These are phyloP conservation scores for Populus hybrid DNA, from an alignment of 441 rosid species.

Conservation along the genomic window DNA sequence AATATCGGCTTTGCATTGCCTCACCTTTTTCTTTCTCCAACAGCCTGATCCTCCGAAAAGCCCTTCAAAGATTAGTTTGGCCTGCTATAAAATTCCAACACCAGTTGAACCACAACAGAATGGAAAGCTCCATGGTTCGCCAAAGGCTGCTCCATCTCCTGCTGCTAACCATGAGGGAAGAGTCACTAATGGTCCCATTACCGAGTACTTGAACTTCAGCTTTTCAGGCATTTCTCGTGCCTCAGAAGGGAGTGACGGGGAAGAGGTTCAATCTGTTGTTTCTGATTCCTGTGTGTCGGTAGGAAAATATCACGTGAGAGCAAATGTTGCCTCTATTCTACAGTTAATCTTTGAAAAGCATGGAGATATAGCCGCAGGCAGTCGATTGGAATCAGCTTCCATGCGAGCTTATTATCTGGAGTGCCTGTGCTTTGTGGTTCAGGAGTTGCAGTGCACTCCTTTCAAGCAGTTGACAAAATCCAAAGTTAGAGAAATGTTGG, in stretches of 20 bases:
- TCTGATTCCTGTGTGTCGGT: slow-evolving; percentile 60
- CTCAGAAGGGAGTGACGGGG: slow-evolving; percentile 40
- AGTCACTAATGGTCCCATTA: background rate
- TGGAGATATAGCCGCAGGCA: slow-evolving; percentile 67
- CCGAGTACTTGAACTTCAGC: slow-evolving; percentile 34
- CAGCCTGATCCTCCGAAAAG: slow-evolving; percentile 34
- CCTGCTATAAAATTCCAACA: slow-evolving; percentile 20
- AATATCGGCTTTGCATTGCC: background rate
- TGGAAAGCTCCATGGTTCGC: slow-evolving; percentile 25
- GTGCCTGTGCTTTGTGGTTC: slow-evolving; percentile 62
- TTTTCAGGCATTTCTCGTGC: slow-evolving; percentile 34
- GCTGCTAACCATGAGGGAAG: slow-evolving; percentile 10
- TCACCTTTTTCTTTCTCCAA: slow-evolving; percentile 8
- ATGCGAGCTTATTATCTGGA: slow-evolving; percentile 61
- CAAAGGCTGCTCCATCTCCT: slow-evolving; percentile 19
- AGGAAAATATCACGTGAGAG: slow-evolving; percentile 61
- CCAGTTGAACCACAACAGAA: slow-evolving; percentile 22
- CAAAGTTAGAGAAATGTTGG: slow-evolving; percentile 59
- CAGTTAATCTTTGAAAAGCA: slow-evolving; percentile 45
- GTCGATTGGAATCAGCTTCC: slow-evolving; percentile 53
- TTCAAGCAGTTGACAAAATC: slow-evolving; percentile 41
- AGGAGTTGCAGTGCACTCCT: slow-evolving; percentile 53
- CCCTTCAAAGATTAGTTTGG: slow-evolving; percentile 21
- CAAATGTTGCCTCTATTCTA: slow-evolving; percentile 37
- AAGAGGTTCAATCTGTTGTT: slow-evolving; percentile 45